Evolutionary conservation across 805 yeast genomes (phyloP).

Genomic region (Candida taoyuanica): DNA sequence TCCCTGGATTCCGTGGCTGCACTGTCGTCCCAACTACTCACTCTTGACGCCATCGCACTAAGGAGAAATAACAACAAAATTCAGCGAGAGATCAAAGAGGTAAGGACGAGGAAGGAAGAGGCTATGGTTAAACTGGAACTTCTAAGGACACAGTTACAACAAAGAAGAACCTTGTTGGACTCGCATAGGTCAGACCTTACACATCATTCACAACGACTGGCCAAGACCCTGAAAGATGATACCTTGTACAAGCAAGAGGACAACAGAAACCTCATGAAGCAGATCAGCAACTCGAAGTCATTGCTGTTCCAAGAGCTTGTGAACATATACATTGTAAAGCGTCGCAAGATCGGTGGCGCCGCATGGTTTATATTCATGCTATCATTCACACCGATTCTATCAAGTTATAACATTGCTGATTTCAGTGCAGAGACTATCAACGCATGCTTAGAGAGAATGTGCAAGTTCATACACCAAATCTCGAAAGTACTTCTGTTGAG

Average conservation of each 20-base stretch:
- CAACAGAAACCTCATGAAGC: slow-evolving; percentile 17
- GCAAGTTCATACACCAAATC: slow-evolving; percentile 18
- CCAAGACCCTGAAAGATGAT: slow-evolving; percentile 4
- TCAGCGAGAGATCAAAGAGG: slow-evolving; percentile 7
- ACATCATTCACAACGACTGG: not conserved
- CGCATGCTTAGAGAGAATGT: slow-evolving; percentile 14
- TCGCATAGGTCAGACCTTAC: not conserved
- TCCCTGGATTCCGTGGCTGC: slow-evolving; percentile 18
- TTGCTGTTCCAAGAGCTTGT: slow-evolving; percentile 25
- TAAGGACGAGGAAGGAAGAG: not conserved
- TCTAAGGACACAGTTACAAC: not conserved
- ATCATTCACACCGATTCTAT: slow-evolving; percentile 22
- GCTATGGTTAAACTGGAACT: not conserved
- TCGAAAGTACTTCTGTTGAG: slow-evolving; percentile 15
- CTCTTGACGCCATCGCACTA: slow-evolving; percentile 20
- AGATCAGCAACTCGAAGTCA: slow-evolving; percentile 21
- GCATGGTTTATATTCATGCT: slow-evolving; percentile 15
- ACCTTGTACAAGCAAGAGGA: slow-evolving; percentile 12
- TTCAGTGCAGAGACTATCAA: slow-evolving; percentile 19
- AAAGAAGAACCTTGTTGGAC: slow-evolving; percentile 1
- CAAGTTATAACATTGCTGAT: slow-evolving; percentile 15
- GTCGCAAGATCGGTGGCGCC: slow-evolving; percentile 15
- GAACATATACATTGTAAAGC: slow-evolving; percentile 18
- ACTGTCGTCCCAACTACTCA: slow-evolving; percentile 21
- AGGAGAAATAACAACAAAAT: slow-evolving; percentile 16